Evolutionary conservation across 2,329 filamentous ascomycete species (phyloP).

Genomic region (Microascus cirrosus): DNA sequence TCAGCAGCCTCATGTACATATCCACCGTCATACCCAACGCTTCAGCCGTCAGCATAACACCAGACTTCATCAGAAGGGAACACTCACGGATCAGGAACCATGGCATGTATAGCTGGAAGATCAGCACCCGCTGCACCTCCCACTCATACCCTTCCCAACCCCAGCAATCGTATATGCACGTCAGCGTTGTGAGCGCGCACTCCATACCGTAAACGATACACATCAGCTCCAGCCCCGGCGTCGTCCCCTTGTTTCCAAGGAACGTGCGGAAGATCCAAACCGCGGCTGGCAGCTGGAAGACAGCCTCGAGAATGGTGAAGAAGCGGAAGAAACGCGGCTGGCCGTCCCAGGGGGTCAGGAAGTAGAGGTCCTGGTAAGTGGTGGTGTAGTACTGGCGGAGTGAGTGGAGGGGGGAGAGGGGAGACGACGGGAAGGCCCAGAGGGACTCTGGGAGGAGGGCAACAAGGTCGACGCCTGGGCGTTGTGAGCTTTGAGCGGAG

Average conservation of each 20-base stretch:
- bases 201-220: conserved; percentile 39
- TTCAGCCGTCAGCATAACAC: conserved; percentile 12
- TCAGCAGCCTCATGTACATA: conserved; percentile 41
- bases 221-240: conserved; percentile 31
- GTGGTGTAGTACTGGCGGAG: conserved; percentile 34
- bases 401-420: conserved; percentile 33
- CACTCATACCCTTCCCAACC: conserved; percentile 33
- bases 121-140: conserved; percentile 31
- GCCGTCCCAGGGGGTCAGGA: conserved; percentile 21
- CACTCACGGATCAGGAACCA: conserved; percentile 42
- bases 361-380: conserved; percentile 42
- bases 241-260: conserved; percentile 9
- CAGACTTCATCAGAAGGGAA: background rate
- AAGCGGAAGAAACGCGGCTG: conserved; percentile 37
- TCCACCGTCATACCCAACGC: conserved; percentile 39
- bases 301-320: conserved; percentile 37
- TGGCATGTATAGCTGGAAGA: conserved; percentile 38
- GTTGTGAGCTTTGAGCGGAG: background rate
- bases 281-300: conserved; percentile 38
- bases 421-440: conserved; percentile 26
- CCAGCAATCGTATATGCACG: conserved; percentile 38
- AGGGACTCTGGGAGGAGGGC: conserved; percentile 38
- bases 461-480: conserved; percentile 41
- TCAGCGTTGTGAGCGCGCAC: conserved; percentile 36
- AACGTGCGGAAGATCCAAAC: conserved; percentile 34